These are phyloP conservation scores for Diaporthe velutina DNA, from an alignment of 2,329 filamentous ascomycete species.

Conservation along the genomic window DNA sequence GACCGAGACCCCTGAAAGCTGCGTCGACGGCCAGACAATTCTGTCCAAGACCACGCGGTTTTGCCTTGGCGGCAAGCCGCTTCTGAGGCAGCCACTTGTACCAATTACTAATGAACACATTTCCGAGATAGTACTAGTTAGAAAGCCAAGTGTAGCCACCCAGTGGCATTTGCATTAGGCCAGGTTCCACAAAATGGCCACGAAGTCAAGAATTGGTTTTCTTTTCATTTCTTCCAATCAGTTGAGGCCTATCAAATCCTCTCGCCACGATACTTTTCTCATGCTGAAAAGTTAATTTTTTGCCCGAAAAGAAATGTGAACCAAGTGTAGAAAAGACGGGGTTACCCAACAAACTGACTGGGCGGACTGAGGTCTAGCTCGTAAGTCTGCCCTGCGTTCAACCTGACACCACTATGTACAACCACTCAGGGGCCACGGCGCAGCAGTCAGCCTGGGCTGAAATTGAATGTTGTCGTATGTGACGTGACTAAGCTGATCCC, in stretches of 20 bases:
- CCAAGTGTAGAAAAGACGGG: background rate
- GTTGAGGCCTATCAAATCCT: background rate
- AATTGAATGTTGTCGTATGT: background rate
- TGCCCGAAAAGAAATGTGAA: background rate
- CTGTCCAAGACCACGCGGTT: background rate
- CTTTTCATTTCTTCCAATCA: too few species aligned
- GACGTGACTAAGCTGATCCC: background rate
- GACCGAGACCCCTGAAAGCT: background rate
- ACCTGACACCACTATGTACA: background rate
- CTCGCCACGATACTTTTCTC: background rate
- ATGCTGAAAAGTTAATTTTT: background rate
- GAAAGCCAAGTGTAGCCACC: background rate
- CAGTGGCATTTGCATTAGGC: background rate
- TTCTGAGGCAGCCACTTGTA: too few species aligned
- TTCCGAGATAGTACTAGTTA: background rate
- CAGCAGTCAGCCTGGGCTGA: background rate
- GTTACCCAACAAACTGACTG: background rate
- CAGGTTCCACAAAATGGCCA: background rate
- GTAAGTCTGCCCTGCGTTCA: background rate
- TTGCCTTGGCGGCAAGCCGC: background rate
- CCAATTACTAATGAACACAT: background rate
- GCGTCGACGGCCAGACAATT: background rate
- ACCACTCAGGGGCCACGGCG: background rate
- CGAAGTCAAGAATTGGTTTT: background rate
- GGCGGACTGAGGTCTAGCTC: background rate